Evolutionary conservation across 2,329 filamentous ascomycete species (phyloP).

Genomic region (Tolypocladium sp.): DNA sequence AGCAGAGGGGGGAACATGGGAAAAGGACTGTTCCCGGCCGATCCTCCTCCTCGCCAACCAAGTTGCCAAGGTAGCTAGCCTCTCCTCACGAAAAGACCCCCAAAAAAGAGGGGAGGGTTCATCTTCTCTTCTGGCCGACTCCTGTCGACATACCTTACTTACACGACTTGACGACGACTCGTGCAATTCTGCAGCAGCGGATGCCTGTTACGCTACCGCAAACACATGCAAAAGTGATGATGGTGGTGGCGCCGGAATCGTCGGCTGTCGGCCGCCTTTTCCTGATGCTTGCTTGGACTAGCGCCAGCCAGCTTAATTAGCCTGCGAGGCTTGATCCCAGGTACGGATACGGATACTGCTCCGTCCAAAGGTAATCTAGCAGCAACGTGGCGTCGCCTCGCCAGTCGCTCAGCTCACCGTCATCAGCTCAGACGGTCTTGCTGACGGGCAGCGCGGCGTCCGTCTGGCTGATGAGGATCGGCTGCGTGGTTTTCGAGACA

Average conservation of each 20-base stretch:
- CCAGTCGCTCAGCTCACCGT: background rate
- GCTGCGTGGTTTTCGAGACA: background rate
- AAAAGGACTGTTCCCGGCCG: background rate
- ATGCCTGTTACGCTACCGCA: background rate
- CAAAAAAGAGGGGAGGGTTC: background rate
- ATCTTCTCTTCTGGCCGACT: background rate
- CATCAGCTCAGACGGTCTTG: background rate
- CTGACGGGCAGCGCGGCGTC: background rate
- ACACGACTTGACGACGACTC: background rate
- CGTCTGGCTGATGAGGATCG: background rate
- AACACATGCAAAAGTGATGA: background rate
- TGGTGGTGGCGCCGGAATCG: background rate
- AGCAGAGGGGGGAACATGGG: background rate
- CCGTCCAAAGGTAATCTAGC: background rate
- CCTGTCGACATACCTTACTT: background rate
- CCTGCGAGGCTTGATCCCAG: background rate
- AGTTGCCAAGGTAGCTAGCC: background rate
- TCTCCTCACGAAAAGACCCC: background rate
- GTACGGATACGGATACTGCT: background rate
- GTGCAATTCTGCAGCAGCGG: background rate
- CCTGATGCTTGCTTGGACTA: background rate
- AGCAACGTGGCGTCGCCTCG: background rate
- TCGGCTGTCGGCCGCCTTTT: background rate
- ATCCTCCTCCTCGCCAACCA: no score
- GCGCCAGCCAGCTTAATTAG: background rate